Percentiles rank a stretch among this genome's conserved stretches.
Conservation (phyloP, 768 basidiomycete genomes). For the Lactarius akahatsu region DNA sequence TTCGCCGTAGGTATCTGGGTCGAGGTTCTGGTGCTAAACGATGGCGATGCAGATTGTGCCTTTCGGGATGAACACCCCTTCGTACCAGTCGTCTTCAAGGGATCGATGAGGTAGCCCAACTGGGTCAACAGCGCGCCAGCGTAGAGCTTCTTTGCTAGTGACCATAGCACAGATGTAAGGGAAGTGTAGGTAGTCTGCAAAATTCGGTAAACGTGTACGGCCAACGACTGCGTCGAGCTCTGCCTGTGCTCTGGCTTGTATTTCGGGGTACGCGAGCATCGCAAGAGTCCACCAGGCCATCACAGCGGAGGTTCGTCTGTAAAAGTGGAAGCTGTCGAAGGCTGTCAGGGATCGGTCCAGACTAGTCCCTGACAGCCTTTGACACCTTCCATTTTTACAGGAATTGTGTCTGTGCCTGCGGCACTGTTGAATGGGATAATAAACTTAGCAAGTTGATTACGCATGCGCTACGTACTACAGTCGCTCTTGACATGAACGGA, state of each 20-base stretch:
- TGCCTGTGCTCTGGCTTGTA: slow-evolving; percentile 12
- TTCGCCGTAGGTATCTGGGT: no score
- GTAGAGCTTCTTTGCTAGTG: slow-evolving; percentile 1
- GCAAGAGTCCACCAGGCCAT: slow-evolving; percentile 13
- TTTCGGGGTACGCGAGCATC: slow-evolving; percentile 13
- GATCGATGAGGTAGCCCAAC: neutral
- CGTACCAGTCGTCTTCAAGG: slow-evolving; percentile 17
- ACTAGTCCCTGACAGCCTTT: no score
- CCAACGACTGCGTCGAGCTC: slow-evolving; percentile 14
- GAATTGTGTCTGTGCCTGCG: slow-evolving; percentile 1
- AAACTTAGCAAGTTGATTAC: neutral
- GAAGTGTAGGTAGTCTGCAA: slow-evolving; percentile 7
- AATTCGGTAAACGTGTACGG: slow-evolving; percentile 3
- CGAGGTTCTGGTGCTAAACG: no score
- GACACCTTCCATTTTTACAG: no score
- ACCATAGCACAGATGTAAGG: slow-evolving; percentile 16
- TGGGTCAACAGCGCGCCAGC: neutral
- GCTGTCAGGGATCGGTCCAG: no score
- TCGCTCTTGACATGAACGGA: neutral
- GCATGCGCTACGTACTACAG: slow-evolving; percentile 13
- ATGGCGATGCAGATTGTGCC: no score
- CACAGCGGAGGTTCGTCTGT: neutral
- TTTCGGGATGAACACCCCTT: slow-evolving; percentile 18
- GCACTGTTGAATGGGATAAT: neutral
- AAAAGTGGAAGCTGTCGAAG: no score